These are phyloP conservation scores for Myxozyma neglecta DNA, from an alignment of 805 yeast species.

Conservation along the genomic window DNA sequence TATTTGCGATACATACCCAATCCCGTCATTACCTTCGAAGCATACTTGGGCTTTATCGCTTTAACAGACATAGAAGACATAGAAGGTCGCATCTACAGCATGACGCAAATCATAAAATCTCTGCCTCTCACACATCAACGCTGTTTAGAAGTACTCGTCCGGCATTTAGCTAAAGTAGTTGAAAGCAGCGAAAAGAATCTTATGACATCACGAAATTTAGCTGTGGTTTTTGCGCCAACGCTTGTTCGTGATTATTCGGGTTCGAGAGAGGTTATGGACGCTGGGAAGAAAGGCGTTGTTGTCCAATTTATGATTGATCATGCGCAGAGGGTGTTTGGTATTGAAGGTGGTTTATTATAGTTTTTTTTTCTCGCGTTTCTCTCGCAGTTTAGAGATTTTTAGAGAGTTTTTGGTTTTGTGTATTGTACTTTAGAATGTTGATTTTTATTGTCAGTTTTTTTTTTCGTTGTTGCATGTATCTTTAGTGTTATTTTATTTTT, in stretches of 20 bases:
- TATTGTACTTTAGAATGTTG: not conserved
- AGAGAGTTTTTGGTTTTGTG: not conserved
- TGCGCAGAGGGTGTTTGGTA: conserved; percentile 26
- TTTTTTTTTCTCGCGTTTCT: not conserved
- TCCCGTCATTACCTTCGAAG: conserved; percentile 72
- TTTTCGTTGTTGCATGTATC: not conserved
- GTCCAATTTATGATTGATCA: conserved; percentile 63
- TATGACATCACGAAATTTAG: conserved; percentile 79
- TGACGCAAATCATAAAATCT: conserved; percentile 43
- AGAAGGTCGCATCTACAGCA: conserved; percentile 33
- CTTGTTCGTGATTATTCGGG: conserved; percentile 76
- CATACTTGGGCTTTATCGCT: conserved; percentile 66
- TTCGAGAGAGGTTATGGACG: conserved; percentile 79
- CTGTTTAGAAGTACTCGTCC: conserved; percentile 56
- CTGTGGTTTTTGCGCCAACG: conserved; percentile 95
- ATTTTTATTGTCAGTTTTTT: not conserved
- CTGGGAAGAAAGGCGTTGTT: conserved; percentile 73
- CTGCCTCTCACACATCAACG: conserved; percentile 69
- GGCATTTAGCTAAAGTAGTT: conserved; percentile 66
- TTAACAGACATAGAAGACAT: conserved; percentile 38
- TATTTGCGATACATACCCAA: conserved; percentile 81
- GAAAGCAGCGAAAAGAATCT: conserved; percentile 57
- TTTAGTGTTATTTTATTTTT: no score
- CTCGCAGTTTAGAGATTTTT: not conserved
- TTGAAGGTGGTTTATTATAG: conserved; percentile 9